Evolutionary conservation across 2,329 filamentous ascomycete species (phyloP), one percentile per base, ranked within the genome.

Genomic region (Trichoderma polysporum): DNA sequence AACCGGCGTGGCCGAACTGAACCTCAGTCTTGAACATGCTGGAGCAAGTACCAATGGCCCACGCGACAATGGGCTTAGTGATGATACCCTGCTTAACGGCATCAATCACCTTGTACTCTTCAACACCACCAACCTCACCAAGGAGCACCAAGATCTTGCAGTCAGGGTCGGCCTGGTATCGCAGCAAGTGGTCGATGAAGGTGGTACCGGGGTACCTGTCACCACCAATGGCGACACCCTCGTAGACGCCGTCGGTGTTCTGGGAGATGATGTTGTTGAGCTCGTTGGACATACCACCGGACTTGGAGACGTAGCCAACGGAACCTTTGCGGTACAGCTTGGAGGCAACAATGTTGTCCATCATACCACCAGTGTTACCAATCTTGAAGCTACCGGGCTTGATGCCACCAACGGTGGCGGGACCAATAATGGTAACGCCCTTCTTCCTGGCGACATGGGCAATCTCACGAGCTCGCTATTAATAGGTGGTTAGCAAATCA

Each of bases 21-120:
- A 99, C 95, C 86, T 99, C 95, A 47, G 95, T 99, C 90, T 97
- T 98, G 87, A 99, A 97, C 93, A 99, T 95, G 87, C 92, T 94
- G 71, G 95, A 95, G 82, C 96, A 97, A 75, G 95, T 99, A 86
- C 95, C 95, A 77, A 99, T 99, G 73, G 95, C 95, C 95, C 95
- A 99, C 50, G 95, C 95, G 69, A 99, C 94, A 77, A 99, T 95
- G 76, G 95, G 95, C 90, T 99, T 99, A 80, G 91, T 99, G 80
- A 99, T 97, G 78, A 88, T 82, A 76, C 95, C 95, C 72, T 91
- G 86, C 89, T 98, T 95, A 74, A 99, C 92, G 69, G 95, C 95
- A 77, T 99, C 94, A 74, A 99, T 97, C 74, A 99, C 95, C 83
- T 97, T 94, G 88, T 99, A 99, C 84, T 99, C 95, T 84, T 99